Evolutionary conservation across 73 alveolate species (phyloP).

Genomic region (Paramecium biaurelia): DNA sequence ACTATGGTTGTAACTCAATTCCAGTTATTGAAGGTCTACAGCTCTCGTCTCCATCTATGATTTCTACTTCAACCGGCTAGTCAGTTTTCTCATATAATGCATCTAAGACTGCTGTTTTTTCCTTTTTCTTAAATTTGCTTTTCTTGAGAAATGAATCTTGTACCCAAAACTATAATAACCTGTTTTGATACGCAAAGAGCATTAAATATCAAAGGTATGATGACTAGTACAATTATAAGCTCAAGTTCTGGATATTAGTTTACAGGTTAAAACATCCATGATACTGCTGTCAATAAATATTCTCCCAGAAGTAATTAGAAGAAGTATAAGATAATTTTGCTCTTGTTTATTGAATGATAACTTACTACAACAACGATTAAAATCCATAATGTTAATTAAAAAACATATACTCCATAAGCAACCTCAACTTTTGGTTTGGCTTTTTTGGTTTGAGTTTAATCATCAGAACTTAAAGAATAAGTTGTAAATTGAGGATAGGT

Average conservation of each 20-base stretch:
- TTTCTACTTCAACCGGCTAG: background rate
- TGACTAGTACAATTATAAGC: background rate
- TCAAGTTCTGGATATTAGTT: background rate
- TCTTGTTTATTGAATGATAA: background rate
- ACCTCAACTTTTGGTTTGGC: slow-evolving; percentile 47
- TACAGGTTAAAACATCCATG: slow-evolving; percentile 13
- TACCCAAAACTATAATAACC: slow-evolving; percentile 27
- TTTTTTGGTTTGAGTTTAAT: background rate
- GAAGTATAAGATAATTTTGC: slow-evolving; percentile 6
- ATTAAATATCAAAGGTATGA: slow-evolving; percentile 36
- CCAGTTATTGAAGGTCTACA: background rate
- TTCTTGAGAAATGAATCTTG: slow-evolving; percentile 49
- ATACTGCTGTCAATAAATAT: background rate
- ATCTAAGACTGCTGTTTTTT: slow-evolving; percentile 1
- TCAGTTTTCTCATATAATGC: slow-evolving; percentile 38
- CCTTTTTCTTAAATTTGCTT: slow-evolving; percentile 36
- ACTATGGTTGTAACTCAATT: background rate
- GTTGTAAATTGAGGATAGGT: slow-evolving; percentile 30
- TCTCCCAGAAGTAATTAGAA: slow-evolving; percentile 14
- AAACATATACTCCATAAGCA: slow-evolving; percentile 31
- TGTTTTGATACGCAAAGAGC: background rate
- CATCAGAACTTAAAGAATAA: slow-evolving; percentile 16
- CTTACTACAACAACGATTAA: slow-evolving; percentile 23
- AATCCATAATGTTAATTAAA: slow-evolving; percentile 31
- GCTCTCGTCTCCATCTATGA: background rate